Evolutionary conservation across 139 green algal species (phyloP).

Genomic region (Choricystis sp.): DNA sequence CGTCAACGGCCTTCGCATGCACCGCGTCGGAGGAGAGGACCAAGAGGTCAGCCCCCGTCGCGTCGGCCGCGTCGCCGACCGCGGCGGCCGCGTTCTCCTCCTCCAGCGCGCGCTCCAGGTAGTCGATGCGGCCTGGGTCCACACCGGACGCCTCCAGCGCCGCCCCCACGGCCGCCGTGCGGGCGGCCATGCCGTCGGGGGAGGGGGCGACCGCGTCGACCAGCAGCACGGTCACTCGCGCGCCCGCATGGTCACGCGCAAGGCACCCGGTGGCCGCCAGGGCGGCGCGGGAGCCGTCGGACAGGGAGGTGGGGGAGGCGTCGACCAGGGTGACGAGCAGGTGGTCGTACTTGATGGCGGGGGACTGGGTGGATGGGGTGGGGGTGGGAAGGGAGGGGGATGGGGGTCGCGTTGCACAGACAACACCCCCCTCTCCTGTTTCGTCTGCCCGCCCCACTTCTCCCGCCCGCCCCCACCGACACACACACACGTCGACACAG

Average conservation of each 20-base stretch:
- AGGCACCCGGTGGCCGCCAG: background rate
- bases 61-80: constrained; percentile 42
- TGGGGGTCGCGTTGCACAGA: background rate
- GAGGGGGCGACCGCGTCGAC: background rate
- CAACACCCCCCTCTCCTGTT: no score
- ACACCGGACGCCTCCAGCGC: background rate
- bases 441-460: no score
- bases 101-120: background rate
- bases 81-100: background rate
- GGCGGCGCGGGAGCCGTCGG: background rate
- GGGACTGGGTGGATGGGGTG: background rate
- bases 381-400: background rate
- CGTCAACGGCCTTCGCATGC: constrained; percentile 45
- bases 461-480: no score
- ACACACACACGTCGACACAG: no score
- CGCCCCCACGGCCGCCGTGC: background rate
- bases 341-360: background rate
- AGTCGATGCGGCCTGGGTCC: background rate
- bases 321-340: background rate
- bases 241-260: no score
- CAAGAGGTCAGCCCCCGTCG: constrained; percentile 38
- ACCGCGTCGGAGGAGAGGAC: constrained; percentile 31
- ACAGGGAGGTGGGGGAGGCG: background rate
- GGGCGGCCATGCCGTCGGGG: background rate
- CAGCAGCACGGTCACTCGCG: background rate